phyloP scores from a whole-genome alignment of 345 rosid genomes.

The Salix udensis region DNA sequence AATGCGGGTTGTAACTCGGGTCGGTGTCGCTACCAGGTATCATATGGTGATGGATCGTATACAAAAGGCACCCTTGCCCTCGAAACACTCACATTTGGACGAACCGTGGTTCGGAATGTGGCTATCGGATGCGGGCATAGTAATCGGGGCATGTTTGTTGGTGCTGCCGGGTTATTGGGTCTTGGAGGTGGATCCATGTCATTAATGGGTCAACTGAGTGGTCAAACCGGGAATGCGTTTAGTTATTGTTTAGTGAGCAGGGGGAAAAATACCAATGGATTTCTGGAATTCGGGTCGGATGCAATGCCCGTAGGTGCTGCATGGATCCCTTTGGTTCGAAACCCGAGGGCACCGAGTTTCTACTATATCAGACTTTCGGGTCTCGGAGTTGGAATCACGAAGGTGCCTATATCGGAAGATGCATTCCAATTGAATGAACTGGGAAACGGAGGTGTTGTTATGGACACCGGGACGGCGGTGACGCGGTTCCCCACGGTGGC shows the following conservation, averaged over 20 bases:
- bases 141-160: constrained; percentile 88
- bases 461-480: constrained; percentile 98
- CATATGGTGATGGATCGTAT: constrained; percentile 92
- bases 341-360: constrained; percentile 71
- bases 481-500: constrained; percentile 71
- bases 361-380: constrained; percentile 79
- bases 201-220: constrained; percentile 76
- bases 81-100: constrained; percentile 75
- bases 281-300: constrained; percentile 68
- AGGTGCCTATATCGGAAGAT: constrained; percentile 55
- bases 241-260: constrained; percentile 83
- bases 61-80: constrained; percentile 84
- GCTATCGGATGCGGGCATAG: constrained; percentile 94
- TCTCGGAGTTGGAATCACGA: constrained; percentile 71
- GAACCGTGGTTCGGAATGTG: constrained; percentile 52
- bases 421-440: constrained; percentile 44
- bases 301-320: constrained; percentile 84
- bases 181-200: constrained; percentile 92
- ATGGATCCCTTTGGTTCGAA: constrained; percentile 82
- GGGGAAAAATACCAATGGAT: constrained; percentile 62
- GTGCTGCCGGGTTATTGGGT: constrained; percentile 90
- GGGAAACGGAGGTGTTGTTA: constrained; percentile 85
- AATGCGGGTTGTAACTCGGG: constrained; percentile 73
- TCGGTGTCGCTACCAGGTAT: constrained; percentile 79
- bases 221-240: constrained; percentile 87